Evolutionary conservation across 1,139 yeast genomes (phyloP).

Genomic region (Suhomyces atakaporum): DNA sequence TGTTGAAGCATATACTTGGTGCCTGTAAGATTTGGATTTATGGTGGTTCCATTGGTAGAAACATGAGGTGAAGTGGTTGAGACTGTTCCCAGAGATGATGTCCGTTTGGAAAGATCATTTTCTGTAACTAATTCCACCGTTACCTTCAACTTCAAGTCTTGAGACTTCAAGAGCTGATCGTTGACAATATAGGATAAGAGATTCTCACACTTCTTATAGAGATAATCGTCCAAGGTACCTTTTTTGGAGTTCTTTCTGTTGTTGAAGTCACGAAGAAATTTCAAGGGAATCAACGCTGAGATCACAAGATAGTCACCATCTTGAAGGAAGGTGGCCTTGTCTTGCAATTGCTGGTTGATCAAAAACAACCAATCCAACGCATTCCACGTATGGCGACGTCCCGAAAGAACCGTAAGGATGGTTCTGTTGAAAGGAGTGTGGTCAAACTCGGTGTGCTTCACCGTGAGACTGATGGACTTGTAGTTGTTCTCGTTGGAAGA

Average conservation of each 20-base stretch:
- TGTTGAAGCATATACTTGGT: constrained; percentile 40
- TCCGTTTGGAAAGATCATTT: constrained; percentile 8
- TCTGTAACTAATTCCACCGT: constrained; percentile 55
- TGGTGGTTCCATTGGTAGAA: background rate
- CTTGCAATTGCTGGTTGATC: constrained; percentile 12
- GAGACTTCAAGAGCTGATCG: constrained; percentile 22
- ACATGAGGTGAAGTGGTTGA: background rate
- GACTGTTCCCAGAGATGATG: constrained; percentile 7
- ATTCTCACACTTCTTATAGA: constrained; percentile 42
- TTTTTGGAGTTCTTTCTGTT: constrained; percentile 10
- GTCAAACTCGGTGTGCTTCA: constrained; percentile 37
- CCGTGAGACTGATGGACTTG: constrained; percentile 41
- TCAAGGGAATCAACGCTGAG: constrained; percentile 40
- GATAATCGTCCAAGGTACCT: constrained; percentile 26
- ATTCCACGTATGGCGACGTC: constrained; percentile 50
- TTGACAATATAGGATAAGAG: constrained; percentile 43
- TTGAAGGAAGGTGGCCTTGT: constrained; percentile 25
- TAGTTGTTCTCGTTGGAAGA: constrained; percentile 44
- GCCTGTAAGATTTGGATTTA: constrained; percentile 19
- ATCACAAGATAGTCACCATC: constrained; percentile 44
- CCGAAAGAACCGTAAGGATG: constrained; percentile 39
- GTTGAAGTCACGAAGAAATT: constrained; percentile 26
- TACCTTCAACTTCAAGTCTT: constrained; percentile 42
- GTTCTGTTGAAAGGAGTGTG: constrained; percentile 28
- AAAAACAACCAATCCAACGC: constrained; percentile 41